Base-by-base conservation (phyloP, 768 basidiomycete species). In the Cubamyces sp. region DNA sequence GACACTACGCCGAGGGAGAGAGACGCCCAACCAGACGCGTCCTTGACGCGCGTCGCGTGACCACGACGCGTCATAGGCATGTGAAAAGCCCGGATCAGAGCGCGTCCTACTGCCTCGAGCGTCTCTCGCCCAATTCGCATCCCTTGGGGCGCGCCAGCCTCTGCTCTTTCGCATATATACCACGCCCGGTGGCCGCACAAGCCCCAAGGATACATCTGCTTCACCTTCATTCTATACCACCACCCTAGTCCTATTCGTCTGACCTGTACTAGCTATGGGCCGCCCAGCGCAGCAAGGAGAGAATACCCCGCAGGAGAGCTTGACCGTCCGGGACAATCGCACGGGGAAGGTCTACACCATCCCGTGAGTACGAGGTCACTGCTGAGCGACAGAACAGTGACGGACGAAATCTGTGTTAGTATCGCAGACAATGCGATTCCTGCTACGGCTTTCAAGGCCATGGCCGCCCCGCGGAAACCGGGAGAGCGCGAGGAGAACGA, bases 281-380 rank as follows among this genome's bases (percentile, higher is more conserved):
- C 64, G 65, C 23, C 67, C 68, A 21, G 47, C 62, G 11, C 47
- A 54, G 43, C 58, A 45, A n/a, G 39, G 25, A 12, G 64, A 65
- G 45, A 39, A 47, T 34, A 53, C 58, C 41, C 52, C 52, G 5
- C 51, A 63, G 49, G 69, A 73, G 43, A 67, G 67, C 61, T 78
- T 94, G 49, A 88, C 87, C 6, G 86, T 95, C 68, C 77, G 76
- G 60, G 94, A 95, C 77, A 92, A 95, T 73, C 86, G 94, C 59
- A 95, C 94, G 2, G 92, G 91, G 28, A 90, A 87, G 73, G 82
- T 83, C 3, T 89, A 88, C 76, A 83, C 75, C 28, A 77, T 94
- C 49, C 88, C 88, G 91, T 93, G 62, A 71, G 90, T 82, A 14
- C 28, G 6, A 30, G 23, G 14, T n/a, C 18, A 12, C 3, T 21